These are phyloP conservation scores for Rhodamnia argentea DNA, from an alignment of 345 rosid genomes.

Conservation along the genomic window DNA sequence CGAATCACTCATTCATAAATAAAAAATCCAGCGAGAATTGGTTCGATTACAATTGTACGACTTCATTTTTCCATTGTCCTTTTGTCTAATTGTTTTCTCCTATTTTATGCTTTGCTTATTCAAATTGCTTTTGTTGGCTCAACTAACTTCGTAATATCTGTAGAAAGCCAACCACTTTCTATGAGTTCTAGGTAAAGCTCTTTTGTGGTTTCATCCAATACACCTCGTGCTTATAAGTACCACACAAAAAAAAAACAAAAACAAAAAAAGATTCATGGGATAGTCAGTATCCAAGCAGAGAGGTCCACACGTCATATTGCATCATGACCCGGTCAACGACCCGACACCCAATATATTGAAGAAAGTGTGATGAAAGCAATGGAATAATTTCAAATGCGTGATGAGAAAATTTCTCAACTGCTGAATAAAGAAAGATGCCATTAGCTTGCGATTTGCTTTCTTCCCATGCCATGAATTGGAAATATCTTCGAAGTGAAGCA, in stretches of 20 bases:
- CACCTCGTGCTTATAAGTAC: background rate
- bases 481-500: background rate
- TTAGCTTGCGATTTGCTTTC: background rate
- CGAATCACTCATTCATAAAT: background rate
- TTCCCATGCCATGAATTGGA: background rate
- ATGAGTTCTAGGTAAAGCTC: background rate
- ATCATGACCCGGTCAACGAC: background rate
- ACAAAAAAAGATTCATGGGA: too few species aligned
- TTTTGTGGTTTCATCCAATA: background rate
- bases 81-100: background rate
- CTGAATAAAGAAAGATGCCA: background rate
- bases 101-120: background rate
- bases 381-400: background rate
- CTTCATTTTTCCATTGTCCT: background rate
- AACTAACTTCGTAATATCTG: background rate
- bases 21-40: background rate
- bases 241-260: background rate
- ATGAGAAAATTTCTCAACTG: background rate
- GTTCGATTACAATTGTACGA: background rate
- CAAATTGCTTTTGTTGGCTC: background rate
- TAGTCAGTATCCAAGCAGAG: background rate
- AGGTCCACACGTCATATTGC: background rate
- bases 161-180: background rate
- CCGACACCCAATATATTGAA: background rate
- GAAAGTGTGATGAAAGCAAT: background rate